Conservation (phyloP, 495 filamentous ascomycete genomes). For the Poronia punctata region DNA sequence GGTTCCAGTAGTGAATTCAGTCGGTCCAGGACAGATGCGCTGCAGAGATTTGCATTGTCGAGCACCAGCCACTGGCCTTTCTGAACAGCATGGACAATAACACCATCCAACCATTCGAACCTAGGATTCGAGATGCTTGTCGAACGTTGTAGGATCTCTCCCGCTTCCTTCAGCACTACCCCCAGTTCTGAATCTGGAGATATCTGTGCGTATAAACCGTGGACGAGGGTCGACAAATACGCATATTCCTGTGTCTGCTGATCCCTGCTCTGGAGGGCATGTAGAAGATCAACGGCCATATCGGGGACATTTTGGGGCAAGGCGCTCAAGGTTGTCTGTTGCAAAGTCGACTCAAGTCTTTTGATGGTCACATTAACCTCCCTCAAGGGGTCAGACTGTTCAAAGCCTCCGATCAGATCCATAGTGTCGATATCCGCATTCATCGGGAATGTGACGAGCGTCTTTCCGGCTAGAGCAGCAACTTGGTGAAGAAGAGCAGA, state of each 20-base stretch:
- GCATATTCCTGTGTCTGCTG: slow-evolving; percentile 22
- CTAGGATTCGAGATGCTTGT: slow-evolving; percentile 56
- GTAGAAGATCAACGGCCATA: slow-evolving; percentile 37
- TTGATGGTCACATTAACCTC: slow-evolving; percentile 49
- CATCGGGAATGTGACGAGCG: slow-evolving; percentile 69
- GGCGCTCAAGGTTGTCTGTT: slow-evolving; percentile 42
- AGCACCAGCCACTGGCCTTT: slow-evolving; percentile 88
- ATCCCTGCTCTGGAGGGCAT: slow-evolving; percentile 23
- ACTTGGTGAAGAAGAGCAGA: slow-evolving; percentile 68
- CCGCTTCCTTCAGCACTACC: slow-evolving; percentile 22
- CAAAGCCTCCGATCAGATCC: slow-evolving; percentile 94
- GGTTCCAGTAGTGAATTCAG: slow-evolving; percentile 92
- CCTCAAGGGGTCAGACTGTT: slow-evolving; percentile 79
- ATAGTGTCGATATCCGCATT: slow-evolving; percentile 93
- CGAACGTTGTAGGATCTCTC: slow-evolving; percentile 34
- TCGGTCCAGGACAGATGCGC: slow-evolving; percentile 86
- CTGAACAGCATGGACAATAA: slow-evolving; percentile 79
- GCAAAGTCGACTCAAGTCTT: slow-evolving; percentile 50
- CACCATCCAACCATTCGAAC: slow-evolving; percentile 94
- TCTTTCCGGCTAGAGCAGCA: slow-evolving; percentile 67
- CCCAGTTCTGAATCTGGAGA: slow-evolving; percentile 22
- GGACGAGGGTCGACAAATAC: slow-evolving; percentile 25
- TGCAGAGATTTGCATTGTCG: slow-evolving; percentile 96
- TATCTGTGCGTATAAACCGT: slow-evolving; percentile 18
- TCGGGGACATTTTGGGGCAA: slow-evolving; percentile 38